Evolutionary conservation across 495 filamentous ascomycete species (phyloP), one percentile per base, ranked within the genome.

Genomic region (Xylaria sp.): DNA sequence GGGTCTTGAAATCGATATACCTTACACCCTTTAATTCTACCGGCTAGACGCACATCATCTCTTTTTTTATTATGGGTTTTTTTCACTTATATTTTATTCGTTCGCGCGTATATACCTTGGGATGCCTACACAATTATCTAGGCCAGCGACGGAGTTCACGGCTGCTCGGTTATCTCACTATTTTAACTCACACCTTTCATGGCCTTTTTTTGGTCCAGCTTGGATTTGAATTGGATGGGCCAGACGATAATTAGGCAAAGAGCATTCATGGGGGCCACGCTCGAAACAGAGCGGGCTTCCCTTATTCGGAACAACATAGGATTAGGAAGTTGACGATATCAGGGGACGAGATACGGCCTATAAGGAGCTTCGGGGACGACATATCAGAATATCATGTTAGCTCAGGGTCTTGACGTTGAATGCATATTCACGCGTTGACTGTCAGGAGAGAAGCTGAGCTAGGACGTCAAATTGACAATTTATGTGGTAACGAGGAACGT

Each of bases 121-220:
- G 43, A 48, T 67, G 41, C 41, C 65, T 41, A 61, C 35, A 26
- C 55, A 61, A 61, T 61, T 62, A 55, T 67, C 61, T 73, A 76
- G 70, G 67, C 67, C 48, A 76, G 74, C 74, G 72, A 71, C 53
- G 76, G 76, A 75, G 76, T 78, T 78, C 31, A 55, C 41, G 69
- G 72, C 46, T 55, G 48, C 19, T 46, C 63, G 61, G 53, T 70
- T 64, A 72, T 72, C 72, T 72, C 70, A 67, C 65, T 55, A 41
- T 63, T 67, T 64, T 66, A 43, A 66, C 55, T 53, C 44, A 43
- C 44, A n/a, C 37, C 55, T 69, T 67, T 29, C 55, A 50, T 57
- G 26, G 26, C 26, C 29, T 68, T 55, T 61, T 15, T 11, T 69
- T 24, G n/a, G n/a, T n/a, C n/a, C n/a, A n/a, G n/a, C n/a, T n/a